These are phyloP conservation scores for Skeletonema tropicum DNA, from an alignment of 108 stramenopile genomes.

Conservation along the genomic window DNA sequence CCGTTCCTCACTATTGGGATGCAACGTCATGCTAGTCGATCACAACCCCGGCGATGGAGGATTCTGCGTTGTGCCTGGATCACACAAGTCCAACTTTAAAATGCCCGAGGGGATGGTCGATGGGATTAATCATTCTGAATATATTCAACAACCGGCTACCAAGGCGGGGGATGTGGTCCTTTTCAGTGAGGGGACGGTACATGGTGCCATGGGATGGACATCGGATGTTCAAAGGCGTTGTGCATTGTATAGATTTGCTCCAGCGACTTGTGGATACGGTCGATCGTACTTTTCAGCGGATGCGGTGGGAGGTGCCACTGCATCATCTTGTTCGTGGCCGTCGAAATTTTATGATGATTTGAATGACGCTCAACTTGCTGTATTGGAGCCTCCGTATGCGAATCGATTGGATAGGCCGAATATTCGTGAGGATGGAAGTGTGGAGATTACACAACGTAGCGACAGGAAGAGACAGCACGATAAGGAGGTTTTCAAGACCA, in stretches of 20 bases:
- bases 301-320: slow-evolving; percentile 35
- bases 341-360: slow-evolving; percentile 75
- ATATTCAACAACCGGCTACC: slow-evolving; percentile 84
- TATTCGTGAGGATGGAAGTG: slow-evolving; percentile 64
- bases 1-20: slow-evolving; percentile 72
- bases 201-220: slow-evolving; percentile 90
- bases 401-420: slow-evolving; percentile 87
- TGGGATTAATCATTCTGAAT: slow-evolving; percentile 73
- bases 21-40: slow-evolving; percentile 84
- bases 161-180: slow-evolving; percentile 93
- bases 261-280: slow-evolving; percentile 83
- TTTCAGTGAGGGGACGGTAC: slow-evolving; percentile 91
- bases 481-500: slow-evolving; percentile 83
- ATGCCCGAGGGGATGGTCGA: slow-evolving; percentile 90
- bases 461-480: slow-evolving; percentile 87
- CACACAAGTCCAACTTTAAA: slow-evolving; percentile 91
- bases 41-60: slow-evolving; percentile 89
- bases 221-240: slow-evolving; percentile 65
- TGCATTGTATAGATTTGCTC: slow-evolving; percentile 88
- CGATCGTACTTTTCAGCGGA: slow-evolving; percentile 86
- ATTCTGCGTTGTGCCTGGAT: slow-evolving; percentile 91
- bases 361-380: slow-evolving; percentile 80
- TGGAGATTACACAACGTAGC: slow-evolving; percentile 69
- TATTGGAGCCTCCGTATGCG: slow-evolving; percentile 90
- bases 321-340: slow-evolving; percentile 63